Evolutionary conservation across 2,329 filamentous ascomycete genomes (phyloP).

Genomic region (Cadophora malorum): DNA sequence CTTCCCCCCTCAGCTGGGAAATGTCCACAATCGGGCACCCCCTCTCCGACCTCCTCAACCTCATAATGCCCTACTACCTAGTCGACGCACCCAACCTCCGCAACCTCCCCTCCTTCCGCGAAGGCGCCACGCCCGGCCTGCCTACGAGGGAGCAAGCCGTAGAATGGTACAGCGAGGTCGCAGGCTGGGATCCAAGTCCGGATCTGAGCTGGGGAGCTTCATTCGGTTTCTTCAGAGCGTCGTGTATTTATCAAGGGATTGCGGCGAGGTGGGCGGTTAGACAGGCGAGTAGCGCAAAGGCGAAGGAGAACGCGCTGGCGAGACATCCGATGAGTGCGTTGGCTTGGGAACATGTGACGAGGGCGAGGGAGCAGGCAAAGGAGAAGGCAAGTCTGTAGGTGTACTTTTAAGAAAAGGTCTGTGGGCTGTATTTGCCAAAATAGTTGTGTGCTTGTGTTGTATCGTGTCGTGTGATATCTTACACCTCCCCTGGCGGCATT

Average conservation of each 20-base stretch:
- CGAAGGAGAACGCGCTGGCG: slow-evolving; percentile 72
- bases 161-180: slow-evolving; percentile 69
- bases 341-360: slow-evolving; percentile 76
- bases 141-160: slow-evolving; percentile 64
- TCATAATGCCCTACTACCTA: slow-evolving; percentile 59
- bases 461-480: neutral
- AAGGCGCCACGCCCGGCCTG: slow-evolving; percentile 56
- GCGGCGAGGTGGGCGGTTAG: slow-evolving; percentile 83
- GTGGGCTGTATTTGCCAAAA: neutral
- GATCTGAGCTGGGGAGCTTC: slow-evolving; percentile 68
- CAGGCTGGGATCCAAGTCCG: slow-evolving; percentile 73
- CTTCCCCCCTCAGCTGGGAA: slow-evolving; percentile 70
- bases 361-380: slow-evolving; percentile 43
- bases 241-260: slow-evolving; percentile 82
- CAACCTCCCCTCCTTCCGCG: slow-evolving; percentile 48
- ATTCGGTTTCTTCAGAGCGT: slow-evolving; percentile 66
- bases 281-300: slow-evolving; percentile 89
- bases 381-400: slow-evolving; percentile 52
- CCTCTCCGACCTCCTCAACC: slow-evolving; percentile 86
- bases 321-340: slow-evolving; percentile 76
- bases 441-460: neutral
- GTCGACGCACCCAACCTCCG: slow-evolving; percentile 40
- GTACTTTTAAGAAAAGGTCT: neutral
- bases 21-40: slow-evolving; percentile 99
- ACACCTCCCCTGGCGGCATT: neutral